Conservation (phyloP, 2,329 filamentous ascomycete species). For the Purpureocillium lavendulum region DNA sequence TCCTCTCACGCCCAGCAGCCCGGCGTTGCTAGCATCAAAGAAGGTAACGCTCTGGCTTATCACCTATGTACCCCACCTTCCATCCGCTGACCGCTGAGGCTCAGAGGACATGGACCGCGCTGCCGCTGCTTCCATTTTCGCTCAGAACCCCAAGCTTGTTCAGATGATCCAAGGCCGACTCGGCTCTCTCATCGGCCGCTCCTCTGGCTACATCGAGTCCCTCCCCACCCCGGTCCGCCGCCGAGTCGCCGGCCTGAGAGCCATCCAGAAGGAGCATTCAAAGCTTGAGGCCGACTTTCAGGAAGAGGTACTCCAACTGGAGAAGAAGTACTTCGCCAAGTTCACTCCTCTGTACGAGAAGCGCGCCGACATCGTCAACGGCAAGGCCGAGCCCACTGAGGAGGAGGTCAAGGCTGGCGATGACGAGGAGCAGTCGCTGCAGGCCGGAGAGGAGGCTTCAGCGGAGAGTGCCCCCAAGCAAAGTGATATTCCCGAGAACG, state of each 20-base stretch:
- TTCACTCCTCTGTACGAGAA: slow-evolving; percentile 97
- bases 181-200: slow-evolving; percentile 83
- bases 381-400: slow-evolving; percentile 74
- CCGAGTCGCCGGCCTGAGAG: slow-evolving; percentile 91
- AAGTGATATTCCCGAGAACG: slow-evolving; percentile 43
- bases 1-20: slow-evolving; percentile 96
- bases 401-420: slow-evolving; percentile 83
- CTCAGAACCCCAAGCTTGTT: slow-evolving; percentile 88
- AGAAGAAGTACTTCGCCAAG: slow-evolving; percentile 99
- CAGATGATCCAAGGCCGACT: slow-evolving; percentile 98
- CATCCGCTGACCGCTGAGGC: slow-evolving; percentile 10
- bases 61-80: not conserved
- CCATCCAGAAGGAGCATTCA: slow-evolving; percentile 96
- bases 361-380: slow-evolving; percentile 89
- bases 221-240: slow-evolving; percentile 83
- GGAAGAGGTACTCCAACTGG: slow-evolving; percentile 92
- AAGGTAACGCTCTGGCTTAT: slow-evolving; percentile 58
- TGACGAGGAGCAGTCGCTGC: slow-evolving; percentile 64
- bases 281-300: slow-evolving; percentile 98
- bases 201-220: slow-evolving; percentile 96
- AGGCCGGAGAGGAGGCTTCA: slow-evolving; percentile 51
- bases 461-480: slow-evolving; percentile 48
- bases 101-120: slow-evolving; percentile 85
- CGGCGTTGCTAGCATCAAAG: slow-evolving; percentile 88
- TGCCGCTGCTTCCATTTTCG: slow-evolving; percentile 84